Percentiles rank a stretch among this genome's conserved stretches.
Conservation (phyloP, 2,329 filamentous ascomycete genomes). For the Anisogramma anomala region DNA sequence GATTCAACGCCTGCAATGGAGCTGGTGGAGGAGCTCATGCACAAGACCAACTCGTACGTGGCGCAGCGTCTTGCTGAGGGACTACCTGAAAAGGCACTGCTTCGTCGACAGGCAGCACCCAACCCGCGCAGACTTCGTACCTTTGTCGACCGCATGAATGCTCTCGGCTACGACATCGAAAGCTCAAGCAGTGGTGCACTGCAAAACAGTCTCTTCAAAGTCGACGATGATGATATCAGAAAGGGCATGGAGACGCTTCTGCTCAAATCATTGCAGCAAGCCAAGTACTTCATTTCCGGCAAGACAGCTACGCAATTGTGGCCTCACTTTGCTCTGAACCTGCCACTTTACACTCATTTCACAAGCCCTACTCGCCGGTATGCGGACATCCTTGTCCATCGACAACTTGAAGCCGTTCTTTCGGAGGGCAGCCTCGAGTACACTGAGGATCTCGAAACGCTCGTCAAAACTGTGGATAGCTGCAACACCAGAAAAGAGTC, state of each 20-base stretch:
- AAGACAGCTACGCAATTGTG: slow-evolving; percentile 68
- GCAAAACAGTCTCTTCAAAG: slow-evolving; percentile 89
- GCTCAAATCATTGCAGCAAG: slow-evolving; percentile 89
- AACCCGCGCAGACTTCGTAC: slow-evolving; percentile 81
- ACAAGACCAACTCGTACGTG: slow-evolving; percentile 84
- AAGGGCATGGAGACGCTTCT: slow-evolving; percentile 97
- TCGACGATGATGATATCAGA: slow-evolving; percentile 77
- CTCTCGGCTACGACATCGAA: slow-evolving; percentile 82
- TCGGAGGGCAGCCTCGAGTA: slow-evolving; percentile 76
- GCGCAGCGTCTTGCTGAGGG: slow-evolving; percentile 70
- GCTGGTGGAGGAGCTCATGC: slow-evolving; percentile 86
- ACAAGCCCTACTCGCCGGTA: slow-evolving; percentile 92
- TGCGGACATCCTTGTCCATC: slow-evolving; percentile 88
- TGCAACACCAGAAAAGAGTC: slow-evolving; percentile 99
- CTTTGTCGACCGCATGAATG: slow-evolving; percentile 86
- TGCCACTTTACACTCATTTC: slow-evolving; percentile 94
- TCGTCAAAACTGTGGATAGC: slow-evolving; percentile 85
- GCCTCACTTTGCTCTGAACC: slow-evolving; percentile 83
- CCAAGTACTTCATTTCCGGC: slow-evolving; percentile 84
- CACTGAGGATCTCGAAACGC: slow-evolving; percentile 72
- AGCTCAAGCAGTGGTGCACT: slow-evolving; percentile 78
- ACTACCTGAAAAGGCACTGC: slow-evolving; percentile 82
- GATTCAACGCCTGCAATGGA: slow-evolving; percentile 82
- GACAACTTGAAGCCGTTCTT: slow-evolving; percentile 79
- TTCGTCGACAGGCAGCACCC: slow-evolving; percentile 75